Percentiles rank a stretch among this genome's conserved stretches.
phyloP scores from a whole-genome alignment of 2,329 filamentous ascomycete species.

The Aureobasidium namibiae region DNA sequence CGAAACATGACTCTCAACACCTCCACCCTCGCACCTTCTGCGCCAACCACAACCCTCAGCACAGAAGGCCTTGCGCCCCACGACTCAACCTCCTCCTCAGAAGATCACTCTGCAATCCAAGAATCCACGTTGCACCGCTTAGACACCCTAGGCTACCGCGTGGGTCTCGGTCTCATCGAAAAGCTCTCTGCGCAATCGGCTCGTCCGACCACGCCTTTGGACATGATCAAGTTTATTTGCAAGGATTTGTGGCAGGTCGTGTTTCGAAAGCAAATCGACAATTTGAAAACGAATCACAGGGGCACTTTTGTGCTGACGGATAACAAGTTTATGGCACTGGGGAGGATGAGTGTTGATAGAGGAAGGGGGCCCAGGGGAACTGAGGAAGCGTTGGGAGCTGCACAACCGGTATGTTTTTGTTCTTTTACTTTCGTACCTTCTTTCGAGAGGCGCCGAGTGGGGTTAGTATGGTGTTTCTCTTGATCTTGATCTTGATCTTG shows the following conservation, averaged over 20 bases:
- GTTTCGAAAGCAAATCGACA: slow-evolving; percentile 96
- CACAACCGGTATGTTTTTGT: slow-evolving; percentile 58
- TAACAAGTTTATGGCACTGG: slow-evolving; percentile 79
- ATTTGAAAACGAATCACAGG: slow-evolving; percentile 94
- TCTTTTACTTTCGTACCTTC: too few species aligned
- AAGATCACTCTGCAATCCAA: too few species aligned
- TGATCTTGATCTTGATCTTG: too few species aligned
- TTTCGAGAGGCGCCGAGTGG: too few species aligned
- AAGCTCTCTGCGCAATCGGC: slow-evolving; percentile 46
- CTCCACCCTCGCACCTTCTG: neutral
- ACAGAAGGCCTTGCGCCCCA: too few species aligned
- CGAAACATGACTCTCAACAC: neutral
- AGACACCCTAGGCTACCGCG: slow-evolving; percentile 79
- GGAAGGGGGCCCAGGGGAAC: slow-evolving; percentile 23
- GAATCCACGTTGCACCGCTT: slow-evolving; percentile 81
- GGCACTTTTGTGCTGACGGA: slow-evolving; percentile 96
- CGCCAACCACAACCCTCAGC: neutral
- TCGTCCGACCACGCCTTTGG: slow-evolving; percentile 83
- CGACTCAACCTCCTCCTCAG: too few species aligned
- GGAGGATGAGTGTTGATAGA: slow-evolving; percentile 74
- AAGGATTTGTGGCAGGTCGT: slow-evolving; percentile 95
- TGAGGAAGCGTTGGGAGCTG: slow-evolving; percentile 51
- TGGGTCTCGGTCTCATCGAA: slow-evolving; percentile 87
- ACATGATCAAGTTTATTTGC: slow-evolving; percentile 97
- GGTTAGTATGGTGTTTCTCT: too few species aligned